Base-by-base conservation (phyloP, 1,139 yeast species). In the Kurtzmaniella natalensis region DNA sequence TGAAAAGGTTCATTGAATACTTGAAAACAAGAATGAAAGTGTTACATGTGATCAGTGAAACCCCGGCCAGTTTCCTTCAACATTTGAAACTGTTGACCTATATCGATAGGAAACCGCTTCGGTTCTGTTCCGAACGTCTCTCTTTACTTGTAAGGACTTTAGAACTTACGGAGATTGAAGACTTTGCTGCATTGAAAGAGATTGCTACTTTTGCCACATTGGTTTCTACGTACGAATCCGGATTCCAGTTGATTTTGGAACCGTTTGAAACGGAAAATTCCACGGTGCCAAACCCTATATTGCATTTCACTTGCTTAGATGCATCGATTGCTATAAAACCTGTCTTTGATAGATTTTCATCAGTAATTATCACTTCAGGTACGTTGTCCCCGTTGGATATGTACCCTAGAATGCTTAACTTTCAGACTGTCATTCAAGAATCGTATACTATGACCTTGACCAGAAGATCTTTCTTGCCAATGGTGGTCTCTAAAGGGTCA, bases 251-350 rank as follows among this genome's bases (percentile, higher is more conserved):
- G 40, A 92, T 92, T 43, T 67, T 94, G 36, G 99, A 92, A 51
- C 99, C 99, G 0, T 92, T 79, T 61, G 99, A 92, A 55, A 82
- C 96, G 0, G 99, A 92, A 51, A 94, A 92, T 40, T 89, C 97
- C 1, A 89, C 96, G 0, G 98, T 94, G 13, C 98, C 99, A 1
- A 94, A 92, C 53, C 99, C 99, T 1, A 84, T 92, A n/a, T 62
- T 94, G 48, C 82, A 94, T 52, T 88, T 92, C 52, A 81, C 96
- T 0, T 92, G 99, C 63, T 67, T 94, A 33, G 99, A 92, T 62
- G 98, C 98, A 0, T 88, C 96, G 0, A 94, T 94, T 46, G 98
- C 98, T 3, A 92, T 92, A 45, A 92, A 88, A 53, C 98, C 99
- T 0, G 92, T 92, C 0, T 92, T 92, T 66, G 97, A 92, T 34